These are phyloP conservation scores for Monosporascus sp. DNA, from an alignment of 2,329 filamentous ascomycete species.

Conservation along the genomic window DNA sequence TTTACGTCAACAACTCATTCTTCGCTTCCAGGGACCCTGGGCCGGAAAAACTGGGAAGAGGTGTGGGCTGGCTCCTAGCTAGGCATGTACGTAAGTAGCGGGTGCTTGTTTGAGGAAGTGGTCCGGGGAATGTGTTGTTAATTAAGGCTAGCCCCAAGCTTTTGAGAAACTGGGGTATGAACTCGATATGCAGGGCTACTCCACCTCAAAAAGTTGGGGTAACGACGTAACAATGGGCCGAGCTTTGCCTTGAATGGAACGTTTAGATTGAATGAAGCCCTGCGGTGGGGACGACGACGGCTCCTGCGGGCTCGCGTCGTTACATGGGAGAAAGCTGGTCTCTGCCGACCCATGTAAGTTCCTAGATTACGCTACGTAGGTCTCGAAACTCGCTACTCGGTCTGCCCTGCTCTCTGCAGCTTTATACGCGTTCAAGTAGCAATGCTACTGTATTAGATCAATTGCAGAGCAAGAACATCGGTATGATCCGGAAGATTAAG, in stretches of 20 bases:
- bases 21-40: constrained; percentile 8
- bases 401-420: too few relatives aligned
- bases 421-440: too few relatives aligned
- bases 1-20: constrained; percentile 4
- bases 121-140: neutral
- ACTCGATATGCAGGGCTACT: constrained; percentile 14
- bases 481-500: too few relatives aligned
- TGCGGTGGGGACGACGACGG: too few relatives aligned
- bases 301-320: too few relatives aligned
- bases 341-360: too few relatives aligned
- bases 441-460: too few relatives aligned
- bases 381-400: too few relatives aligned
- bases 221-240: constrained; percentile 13
- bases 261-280: neutral
- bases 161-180: neutral
- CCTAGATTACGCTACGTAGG: too few relatives aligned
- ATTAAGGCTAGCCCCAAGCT: neutral
- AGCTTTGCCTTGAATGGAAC: constrained; percentile 4
- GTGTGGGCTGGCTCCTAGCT: neutral
- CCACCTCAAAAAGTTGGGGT: constrained; percentile 26
- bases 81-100: neutral
- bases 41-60: constrained; percentile 9
- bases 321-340: too few relatives aligned
- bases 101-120: neutral
- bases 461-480: too few relatives aligned